These are phyloP conservation scores for Dictyostelium capitatum DNA, from an alignment of 78 protist species.

Conservation along the genomic window DNA sequence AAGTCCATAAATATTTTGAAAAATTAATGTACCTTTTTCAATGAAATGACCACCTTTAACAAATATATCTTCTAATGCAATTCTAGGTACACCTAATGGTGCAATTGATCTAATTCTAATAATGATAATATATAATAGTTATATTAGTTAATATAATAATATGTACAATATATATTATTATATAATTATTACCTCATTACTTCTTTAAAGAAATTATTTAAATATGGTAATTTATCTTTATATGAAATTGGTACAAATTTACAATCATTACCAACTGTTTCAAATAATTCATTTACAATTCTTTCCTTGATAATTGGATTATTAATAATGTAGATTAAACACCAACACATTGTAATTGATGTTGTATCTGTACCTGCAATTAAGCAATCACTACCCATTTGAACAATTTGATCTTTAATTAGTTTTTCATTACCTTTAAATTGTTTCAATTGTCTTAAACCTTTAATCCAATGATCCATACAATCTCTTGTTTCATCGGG, in stretches of 20 bases:
- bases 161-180: no score
- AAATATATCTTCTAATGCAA: slow-evolving; percentile 5
- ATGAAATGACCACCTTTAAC: background rate
- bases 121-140: no score
- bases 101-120: slow-evolving; percentile 19
- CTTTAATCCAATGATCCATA: background rate
- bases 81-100: slow-evolving; percentile 28
- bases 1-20: slow-evolving; percentile 23
- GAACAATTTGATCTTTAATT: no score
- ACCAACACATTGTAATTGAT: slow-evolving; percentile 40
- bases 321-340: slow-evolving; percentile 13
- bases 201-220: slow-evolving; percentile 12
- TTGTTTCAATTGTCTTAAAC: background rate
- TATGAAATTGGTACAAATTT: background rate
- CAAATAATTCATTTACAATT: background rate
- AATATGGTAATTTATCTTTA: background rate
- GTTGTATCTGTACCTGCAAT: slow-evolving; percentile 46
- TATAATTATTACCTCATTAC: no score
- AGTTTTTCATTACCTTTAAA: background rate
- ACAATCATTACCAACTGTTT: background rate
- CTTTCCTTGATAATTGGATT: slow-evolving; percentile 27
- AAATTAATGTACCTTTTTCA: slow-evolving; percentile 33
- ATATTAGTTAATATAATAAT: no score
- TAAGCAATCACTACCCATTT: slow-evolving; percentile 30
- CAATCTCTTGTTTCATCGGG: background rate